Percentiles rank a stretch among this genome's conserved stretches.
These are phyloP conservation scores for Porcisia deanei DNA, from an alignment of 208 protist species.

Conservation along the genomic window DNA sequence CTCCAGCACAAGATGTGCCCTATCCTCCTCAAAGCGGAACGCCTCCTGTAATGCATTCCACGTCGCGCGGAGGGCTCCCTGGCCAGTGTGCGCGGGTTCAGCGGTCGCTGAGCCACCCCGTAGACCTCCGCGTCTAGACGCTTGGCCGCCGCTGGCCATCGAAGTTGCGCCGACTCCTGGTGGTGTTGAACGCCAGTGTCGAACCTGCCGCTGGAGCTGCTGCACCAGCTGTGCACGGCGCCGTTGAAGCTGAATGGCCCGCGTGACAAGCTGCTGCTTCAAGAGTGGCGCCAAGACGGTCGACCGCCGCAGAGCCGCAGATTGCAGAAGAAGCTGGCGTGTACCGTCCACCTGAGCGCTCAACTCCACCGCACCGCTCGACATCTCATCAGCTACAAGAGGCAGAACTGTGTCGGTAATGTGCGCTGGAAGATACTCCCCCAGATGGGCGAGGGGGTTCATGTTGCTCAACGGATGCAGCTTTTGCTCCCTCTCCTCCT, in stretches of 20 bases:
- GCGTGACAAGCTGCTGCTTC: conserved; percentile 31
- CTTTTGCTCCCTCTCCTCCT: neutral
- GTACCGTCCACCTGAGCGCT: conserved; percentile 30
- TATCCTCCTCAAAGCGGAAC: conserved; percentile 21
- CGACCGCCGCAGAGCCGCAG: conserved; percentile 24
- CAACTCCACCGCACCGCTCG: conserved; percentile 13
- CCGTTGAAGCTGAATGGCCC: conserved; percentile 36
- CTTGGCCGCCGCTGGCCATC: neutral
- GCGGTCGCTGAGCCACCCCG: neutral
- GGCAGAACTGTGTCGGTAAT: conserved; percentile 22
- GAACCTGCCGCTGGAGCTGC: conserved; percentile 33
- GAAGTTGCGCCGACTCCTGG: neutral
- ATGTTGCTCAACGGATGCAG: neutral
- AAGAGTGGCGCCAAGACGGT: conserved; percentile 21
- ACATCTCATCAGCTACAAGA: conserved; percentile 23
- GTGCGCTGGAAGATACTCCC: conserved; percentile 6
- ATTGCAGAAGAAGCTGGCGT: conserved; percentile 28
- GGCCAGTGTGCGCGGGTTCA: neutral
- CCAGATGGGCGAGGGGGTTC: conserved; percentile 16
- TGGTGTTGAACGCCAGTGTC: conserved; percentile 8
- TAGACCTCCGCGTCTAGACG: neutral
- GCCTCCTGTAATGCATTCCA: conserved; percentile 20
- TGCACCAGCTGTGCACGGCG: conserved; percentile 36
- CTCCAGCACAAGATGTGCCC: conserved; percentile 22
- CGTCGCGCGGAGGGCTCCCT: conserved; percentile 14